Evolutionary conservation across 768 basidiomycete species (phyloP).

Genomic region (Cystoderma amianthinum): DNA sequence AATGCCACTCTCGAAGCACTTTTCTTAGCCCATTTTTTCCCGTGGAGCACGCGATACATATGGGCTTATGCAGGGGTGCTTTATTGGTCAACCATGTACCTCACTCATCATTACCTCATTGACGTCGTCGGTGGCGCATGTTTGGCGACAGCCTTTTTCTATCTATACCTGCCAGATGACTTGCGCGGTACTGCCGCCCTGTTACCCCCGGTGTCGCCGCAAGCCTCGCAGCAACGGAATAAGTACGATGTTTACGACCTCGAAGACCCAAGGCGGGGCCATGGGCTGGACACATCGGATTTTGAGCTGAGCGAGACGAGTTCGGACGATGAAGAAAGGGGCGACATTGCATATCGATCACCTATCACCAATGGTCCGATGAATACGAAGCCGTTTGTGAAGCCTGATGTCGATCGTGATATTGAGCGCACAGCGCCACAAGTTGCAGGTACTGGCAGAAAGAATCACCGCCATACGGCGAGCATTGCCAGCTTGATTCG

Average conservation of each 20-base stretch:
- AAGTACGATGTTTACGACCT: conserved; percentile 80
- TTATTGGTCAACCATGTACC: conserved; percentile 99
- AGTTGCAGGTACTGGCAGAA: conserved; percentile 11
- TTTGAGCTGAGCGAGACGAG: conserved; percentile 48
- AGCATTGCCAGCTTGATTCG: conserved; percentile 80
- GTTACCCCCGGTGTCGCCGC: conserved; percentile 33
- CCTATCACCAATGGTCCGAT: conserved; percentile 35
- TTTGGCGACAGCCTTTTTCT: conserved; percentile 83
- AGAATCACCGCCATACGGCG: conserved; percentile 71
- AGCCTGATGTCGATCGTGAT: background rate
- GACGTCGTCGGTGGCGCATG: conserved; percentile 94
- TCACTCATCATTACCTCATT: conserved; percentile 97
- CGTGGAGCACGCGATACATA: conserved; percentile 52
- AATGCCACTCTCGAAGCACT: conserved; percentile 89
- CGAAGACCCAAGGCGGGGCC: conserved; percentile 44
- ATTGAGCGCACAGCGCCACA: background rate
- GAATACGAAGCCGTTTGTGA: conserved; percentile 1
- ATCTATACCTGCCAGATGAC: conserved; percentile 79
- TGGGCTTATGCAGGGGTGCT: conserved; percentile 84
- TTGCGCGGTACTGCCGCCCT: conserved; percentile 52
- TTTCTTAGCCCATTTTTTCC: conserved; percentile 94
- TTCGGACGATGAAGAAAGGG: conserved; percentile 64
- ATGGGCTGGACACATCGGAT: conserved; percentile 36
- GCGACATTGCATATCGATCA: conserved; percentile 66
- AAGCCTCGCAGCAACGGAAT: conserved; percentile 27